Evolutionary conservation across 2,329 filamentous ascomycete genomes (phyloP).

Genomic region (Colletotrichum musae): DNA sequence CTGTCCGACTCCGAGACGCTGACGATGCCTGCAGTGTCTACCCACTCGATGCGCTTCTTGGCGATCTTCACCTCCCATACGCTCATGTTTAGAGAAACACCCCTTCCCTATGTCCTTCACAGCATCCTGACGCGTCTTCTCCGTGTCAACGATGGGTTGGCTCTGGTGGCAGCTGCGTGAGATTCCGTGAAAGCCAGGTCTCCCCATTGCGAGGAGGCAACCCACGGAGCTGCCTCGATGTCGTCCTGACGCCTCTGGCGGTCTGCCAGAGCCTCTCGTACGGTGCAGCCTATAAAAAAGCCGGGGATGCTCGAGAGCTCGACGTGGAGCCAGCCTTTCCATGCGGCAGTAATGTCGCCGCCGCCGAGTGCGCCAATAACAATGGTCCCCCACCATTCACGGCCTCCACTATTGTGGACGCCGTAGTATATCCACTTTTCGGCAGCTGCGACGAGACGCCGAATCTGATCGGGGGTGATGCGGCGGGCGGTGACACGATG

Average conservation of each 20-base stretch:
- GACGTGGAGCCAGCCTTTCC: slow-evolving; percentile 68
- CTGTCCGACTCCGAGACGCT: too few relatives aligned
- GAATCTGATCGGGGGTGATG: slow-evolving; percentile 45
- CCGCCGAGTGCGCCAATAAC: slow-evolving; percentile 60
- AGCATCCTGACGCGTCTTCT: not conserved
- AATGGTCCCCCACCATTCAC: slow-evolving; percentile 72
- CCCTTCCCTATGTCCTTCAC: not conserved
- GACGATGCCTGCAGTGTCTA: too few relatives aligned
- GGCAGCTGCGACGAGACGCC: slow-evolving; percentile 56
- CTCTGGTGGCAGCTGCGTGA: not conserved
- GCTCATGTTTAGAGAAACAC: too few relatives aligned
- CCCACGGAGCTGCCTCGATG: slow-evolving; percentile 62
- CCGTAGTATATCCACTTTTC: slow-evolving; percentile 67
- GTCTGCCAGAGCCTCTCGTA: slow-evolving; percentile 61
- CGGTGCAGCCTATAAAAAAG: slow-evolving; percentile 57
- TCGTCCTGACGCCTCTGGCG: slow-evolving; percentile 55
- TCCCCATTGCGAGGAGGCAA: slow-evolving; percentile 65
- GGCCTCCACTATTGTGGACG: slow-evolving; percentile 56
- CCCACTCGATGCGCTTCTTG: too few relatives aligned
- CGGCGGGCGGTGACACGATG: slow-evolving; percentile 31
- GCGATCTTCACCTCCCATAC: too few relatives aligned
- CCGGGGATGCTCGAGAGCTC: slow-evolving; percentile 58
- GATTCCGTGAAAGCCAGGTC: slow-evolving; percentile 51
- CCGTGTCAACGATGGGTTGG: not conserved
- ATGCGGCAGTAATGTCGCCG: slow-evolving; percentile 54